phyloP scores from a whole-genome alignment of 768 basidiomycete species.

The Punctularia strigosozonata region DNA sequence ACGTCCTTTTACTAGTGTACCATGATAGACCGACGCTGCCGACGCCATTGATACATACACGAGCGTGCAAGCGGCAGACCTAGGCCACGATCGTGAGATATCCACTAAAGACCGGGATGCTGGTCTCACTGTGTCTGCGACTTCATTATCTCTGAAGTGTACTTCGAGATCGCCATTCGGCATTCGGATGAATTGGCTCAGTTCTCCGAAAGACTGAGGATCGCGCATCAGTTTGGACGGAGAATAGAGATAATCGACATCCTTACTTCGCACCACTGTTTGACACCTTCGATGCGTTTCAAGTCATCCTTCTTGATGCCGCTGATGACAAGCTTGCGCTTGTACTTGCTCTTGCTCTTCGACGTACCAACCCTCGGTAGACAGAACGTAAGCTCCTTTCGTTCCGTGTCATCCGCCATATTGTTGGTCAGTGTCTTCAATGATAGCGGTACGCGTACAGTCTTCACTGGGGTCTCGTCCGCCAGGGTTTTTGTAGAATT shows the following conservation, averaged over 20 bases:
- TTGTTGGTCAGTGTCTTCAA: slow-evolving; percentile 11
- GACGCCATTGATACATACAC: slow-evolving; percentile 61
- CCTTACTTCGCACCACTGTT: slow-evolving; percentile 67
- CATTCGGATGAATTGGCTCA: slow-evolving; percentile 60
- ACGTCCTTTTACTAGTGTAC: slow-evolving; percentile 47
- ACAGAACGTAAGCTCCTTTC: slow-evolving; percentile 12
- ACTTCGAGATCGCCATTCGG: slow-evolving; percentile 73
- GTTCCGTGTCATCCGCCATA: slow-evolving; percentile 6
- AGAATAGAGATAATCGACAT: slow-evolving; percentile 1
- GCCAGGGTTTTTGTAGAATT: slow-evolving; percentile 18
- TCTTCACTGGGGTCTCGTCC: slow-evolving; percentile 13
- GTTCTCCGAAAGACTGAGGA: slow-evolving; percentile 58
- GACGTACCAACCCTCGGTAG: no score
- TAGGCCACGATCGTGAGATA: slow-evolving; percentile 16
- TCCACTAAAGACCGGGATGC: slow-evolving; percentile 1
- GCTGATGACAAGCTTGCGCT: slow-evolving; percentile 47
- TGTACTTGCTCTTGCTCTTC: slow-evolving; percentile 42
- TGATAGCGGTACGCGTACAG: slow-evolving; percentile 22
- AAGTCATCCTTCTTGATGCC: slow-evolving; percentile 53
- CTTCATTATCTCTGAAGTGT: slow-evolving; percentile 61
- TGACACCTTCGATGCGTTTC: slow-evolving; percentile 53
- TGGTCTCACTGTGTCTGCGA: slow-evolving; percentile 62
- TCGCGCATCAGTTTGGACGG: background rate
- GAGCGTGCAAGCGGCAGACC: slow-evolving; percentile 73
- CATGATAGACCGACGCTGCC: slow-evolving; percentile 74